Evolutionary conservation across 2,329 filamentous ascomycete genomes (phyloP).

Genomic region (Rhinocladiella mackenziei): DNA sequence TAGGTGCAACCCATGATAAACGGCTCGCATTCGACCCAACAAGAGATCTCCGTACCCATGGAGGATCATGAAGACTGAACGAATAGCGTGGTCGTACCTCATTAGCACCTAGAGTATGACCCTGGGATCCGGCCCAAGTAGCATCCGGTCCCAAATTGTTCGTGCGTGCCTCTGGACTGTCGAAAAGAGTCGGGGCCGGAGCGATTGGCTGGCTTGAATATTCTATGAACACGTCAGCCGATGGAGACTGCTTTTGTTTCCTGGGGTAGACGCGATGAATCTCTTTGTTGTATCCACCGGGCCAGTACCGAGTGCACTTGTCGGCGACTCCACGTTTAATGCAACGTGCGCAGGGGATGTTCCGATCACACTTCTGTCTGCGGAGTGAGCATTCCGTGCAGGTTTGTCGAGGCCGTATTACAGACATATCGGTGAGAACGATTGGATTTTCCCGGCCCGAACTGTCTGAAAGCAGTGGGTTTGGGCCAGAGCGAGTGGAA

Average conservation of each 20-base stretch:
- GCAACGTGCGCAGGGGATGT: slow-evolving; percentile 11
- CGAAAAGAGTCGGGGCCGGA: not conserved
- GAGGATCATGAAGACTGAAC: slow-evolving; percentile 7
- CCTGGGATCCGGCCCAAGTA: not conserved
- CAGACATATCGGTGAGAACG: slow-evolving; percentile 5
- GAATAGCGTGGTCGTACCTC: slow-evolving; percentile 7
- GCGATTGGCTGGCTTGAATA: not conserved
- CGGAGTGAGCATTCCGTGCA: slow-evolving; percentile 16
- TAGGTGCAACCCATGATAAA: no score
- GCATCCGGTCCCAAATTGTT: not conserved
- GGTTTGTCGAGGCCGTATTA: slow-evolving; percentile 3
- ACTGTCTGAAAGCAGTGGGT: no score
- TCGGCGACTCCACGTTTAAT: slow-evolving; percentile 14
- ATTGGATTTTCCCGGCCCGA: no score
- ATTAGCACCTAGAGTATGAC: not conserved
- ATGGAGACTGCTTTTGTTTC: no score
- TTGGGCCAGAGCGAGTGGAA: no score
- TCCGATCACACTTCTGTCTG: slow-evolving; percentile 15
- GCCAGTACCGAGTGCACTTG: slow-evolving; percentile 9
- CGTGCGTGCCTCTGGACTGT: not conserved
- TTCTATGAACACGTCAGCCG: slow-evolving; percentile 1
- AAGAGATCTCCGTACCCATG: slow-evolving; percentile 2
- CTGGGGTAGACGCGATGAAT: slow-evolving; percentile 12
- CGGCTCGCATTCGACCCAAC: not conserved
- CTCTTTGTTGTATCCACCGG: slow-evolving; percentile 4